These are phyloP conservation scores for Drosera spatulata DNA, from an alignment of 179 eudicot species.

Conservation along the genomic window DNA sequence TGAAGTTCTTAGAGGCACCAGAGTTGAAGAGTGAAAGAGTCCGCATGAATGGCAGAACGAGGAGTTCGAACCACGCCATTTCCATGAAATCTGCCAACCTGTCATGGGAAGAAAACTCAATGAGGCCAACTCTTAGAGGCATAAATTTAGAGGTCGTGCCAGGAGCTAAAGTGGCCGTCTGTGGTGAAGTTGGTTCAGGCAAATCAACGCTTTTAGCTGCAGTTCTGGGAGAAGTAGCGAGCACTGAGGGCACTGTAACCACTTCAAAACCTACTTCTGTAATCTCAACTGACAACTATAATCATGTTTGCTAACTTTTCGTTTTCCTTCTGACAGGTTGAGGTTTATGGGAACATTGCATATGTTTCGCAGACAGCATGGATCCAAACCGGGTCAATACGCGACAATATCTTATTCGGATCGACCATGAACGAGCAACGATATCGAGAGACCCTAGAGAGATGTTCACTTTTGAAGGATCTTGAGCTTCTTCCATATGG, in stretches of 20 bases:
- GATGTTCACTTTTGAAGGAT: conserved; percentile 62
- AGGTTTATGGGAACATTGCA: conserved; percentile 56
- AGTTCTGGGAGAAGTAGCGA: conserved; percentile 76
- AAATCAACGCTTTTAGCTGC: conserved; percentile 72
- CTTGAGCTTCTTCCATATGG: conserved; percentile 60
- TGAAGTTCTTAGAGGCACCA: conserved; percentile 56
- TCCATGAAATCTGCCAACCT: conserved; percentile 39
- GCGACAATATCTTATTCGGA: conserved; percentile 72
- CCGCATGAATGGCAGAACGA: conserved; percentile 16
- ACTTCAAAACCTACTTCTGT: not conserved
- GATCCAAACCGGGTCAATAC: conserved; percentile 84
- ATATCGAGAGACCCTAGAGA: conserved; percentile 58
- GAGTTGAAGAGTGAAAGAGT: conserved; percentile 41
- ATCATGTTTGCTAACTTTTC: not conserved
- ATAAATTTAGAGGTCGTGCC: conserved; percentile 35
- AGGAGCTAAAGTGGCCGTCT: conserved; percentile 68
- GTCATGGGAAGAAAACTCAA: conserved; percentile 49
- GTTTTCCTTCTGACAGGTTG: conserved; percentile 33
- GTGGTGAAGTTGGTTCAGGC: conserved; percentile 90
- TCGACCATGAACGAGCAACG: conserved; percentile 42
- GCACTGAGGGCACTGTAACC: conserved; percentile 56
- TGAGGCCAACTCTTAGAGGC: conserved; percentile 44
- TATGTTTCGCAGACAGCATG: conserved; percentile 89
- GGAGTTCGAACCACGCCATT: conserved; percentile 11
- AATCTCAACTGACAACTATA: not conserved